Conservation (phyloP, 441 rosid genomes). For the Biscutella auriculata region DNA sequence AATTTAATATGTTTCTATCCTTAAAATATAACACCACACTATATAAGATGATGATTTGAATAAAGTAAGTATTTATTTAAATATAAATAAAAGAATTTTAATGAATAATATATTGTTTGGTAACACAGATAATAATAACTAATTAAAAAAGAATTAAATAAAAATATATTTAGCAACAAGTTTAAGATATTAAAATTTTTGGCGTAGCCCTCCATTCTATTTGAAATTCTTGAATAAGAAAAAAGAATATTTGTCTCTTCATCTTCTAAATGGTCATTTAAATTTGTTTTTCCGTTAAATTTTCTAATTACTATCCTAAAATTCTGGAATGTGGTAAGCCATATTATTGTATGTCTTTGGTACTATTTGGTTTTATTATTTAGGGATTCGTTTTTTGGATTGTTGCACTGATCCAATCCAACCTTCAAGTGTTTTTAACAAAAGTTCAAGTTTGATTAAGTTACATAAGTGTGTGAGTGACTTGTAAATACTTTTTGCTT, state of each 20-base stretch:
- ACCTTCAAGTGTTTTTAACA: constrained; percentile 18
- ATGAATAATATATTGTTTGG: too few species aligned
- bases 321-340: not conserved
- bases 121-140: too few species aligned
- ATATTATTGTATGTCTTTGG: not conserved
- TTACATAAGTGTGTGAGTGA: constrained; percentile 47
- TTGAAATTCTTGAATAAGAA: constrained; percentile 39
- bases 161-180: too few species aligned
- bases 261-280: constrained; percentile 45
- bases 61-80: too few species aligned
- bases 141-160: too few species aligned
- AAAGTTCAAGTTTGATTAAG: constrained; percentile 23
- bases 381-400: constrained; percentile 77
- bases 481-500: constrained; percentile 37
- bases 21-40: too few species aligned
- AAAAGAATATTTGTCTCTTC: constrained; percentile 39
- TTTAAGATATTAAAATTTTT: too few species aligned
- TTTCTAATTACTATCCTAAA: not conserved
- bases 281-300: not conserved
- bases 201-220: constrained; percentile 63
- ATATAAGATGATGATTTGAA: too few species aligned
- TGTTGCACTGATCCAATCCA: constrained; percentile 74
- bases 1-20: too few species aligned
- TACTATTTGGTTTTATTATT: not conserved
- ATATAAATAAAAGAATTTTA: too few species aligned